Percentiles rank a stretch among this genome's conserved stretches.
phyloP scores from a whole-genome alignment of 2,329 filamentous ascomycete species.

The Pseudogymnoascus sp. region DNA sequence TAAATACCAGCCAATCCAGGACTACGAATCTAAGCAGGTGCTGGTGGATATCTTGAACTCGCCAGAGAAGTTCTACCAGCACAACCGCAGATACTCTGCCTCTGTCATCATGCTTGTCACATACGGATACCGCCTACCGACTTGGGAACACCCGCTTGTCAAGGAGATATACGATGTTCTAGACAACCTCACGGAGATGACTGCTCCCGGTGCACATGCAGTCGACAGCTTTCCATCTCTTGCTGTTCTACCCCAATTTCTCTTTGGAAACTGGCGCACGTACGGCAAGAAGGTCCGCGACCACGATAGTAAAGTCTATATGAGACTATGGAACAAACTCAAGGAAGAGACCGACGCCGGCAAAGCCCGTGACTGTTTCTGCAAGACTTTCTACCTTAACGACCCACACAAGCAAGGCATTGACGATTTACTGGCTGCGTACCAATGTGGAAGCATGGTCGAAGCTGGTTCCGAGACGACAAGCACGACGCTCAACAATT shows the following conservation, averaged over 20 bases:
- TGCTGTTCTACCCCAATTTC: conserved; percentile 20
- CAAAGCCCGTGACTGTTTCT: conserved; percentile 33
- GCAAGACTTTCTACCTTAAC: conserved; percentile 32
- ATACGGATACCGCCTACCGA: conserved; percentile 31
- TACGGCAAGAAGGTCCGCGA: conserved; percentile 13
- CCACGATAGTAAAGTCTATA: conserved; percentile 18
- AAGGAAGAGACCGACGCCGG: conserved; percentile 26
- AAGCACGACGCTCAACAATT: conserved; percentile 26
- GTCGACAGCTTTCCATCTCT: conserved; percentile 30
- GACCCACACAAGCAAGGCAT: conserved; percentile 34
- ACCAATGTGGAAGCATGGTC: conserved; percentile 37
- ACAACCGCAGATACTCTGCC: conserved; percentile 34
- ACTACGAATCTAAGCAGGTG: conserved; percentile 28
- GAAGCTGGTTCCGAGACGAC: conserved; percentile 32
- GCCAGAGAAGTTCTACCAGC: conserved; percentile 31
- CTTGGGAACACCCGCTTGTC: conserved; percentile 29
- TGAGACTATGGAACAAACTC: conserved; percentile 33
- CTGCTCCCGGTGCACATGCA: conserved; percentile 30
- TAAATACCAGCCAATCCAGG: conserved; percentile 23
- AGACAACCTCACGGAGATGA: conserved; percentile 29
- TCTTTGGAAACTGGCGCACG: conserved; percentile 17
- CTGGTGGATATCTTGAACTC: conserved; percentile 28
- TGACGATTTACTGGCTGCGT: conserved; percentile 35
- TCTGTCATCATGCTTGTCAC: conserved; percentile 35
- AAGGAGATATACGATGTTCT: conserved; percentile 28